Evolutionary conservation across 2,329 filamentous ascomycete genomes (phyloP).

Genomic region (Lasiodiplodia gonubiensis): DNA sequence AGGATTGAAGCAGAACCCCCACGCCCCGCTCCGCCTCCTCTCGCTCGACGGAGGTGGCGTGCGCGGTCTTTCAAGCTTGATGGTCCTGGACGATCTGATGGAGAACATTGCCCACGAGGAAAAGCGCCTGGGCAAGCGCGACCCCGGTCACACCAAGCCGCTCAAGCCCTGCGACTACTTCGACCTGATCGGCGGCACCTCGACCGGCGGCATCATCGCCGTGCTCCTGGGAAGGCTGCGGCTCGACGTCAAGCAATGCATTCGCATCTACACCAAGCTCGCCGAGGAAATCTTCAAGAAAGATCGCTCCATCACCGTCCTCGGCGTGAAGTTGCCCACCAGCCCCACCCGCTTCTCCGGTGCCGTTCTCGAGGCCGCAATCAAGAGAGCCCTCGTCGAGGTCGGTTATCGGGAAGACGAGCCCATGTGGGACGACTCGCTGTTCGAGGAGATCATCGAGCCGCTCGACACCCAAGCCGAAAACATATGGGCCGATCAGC

Average conservation of each 20-base stretch:
- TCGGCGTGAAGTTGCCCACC: conserved; percentile 45
- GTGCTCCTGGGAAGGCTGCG: conserved; percentile 47
- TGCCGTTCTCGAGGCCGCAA: conserved; percentile 43
- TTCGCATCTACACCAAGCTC: conserved; percentile 45
- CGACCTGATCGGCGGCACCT: conserved; percentile 49
- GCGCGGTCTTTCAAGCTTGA: conserved; percentile 45
- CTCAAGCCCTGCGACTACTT: conserved; percentile 49
- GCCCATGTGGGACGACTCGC: conserved; percentile 48
- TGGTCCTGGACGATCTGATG: conserved; percentile 49
- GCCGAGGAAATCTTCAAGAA: conserved; percentile 48
- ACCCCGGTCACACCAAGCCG: conserved; percentile 36
- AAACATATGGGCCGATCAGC: conserved; percentile 45
- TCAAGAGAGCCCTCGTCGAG: conserved; percentile 42
- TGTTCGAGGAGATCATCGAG: conserved; percentile 43
- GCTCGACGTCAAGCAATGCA: conserved; percentile 46
- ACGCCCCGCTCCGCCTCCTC: conserved; percentile 42
- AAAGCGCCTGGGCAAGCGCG: conserved; percentile 42
- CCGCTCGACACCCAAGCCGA: conserved; percentile 37
- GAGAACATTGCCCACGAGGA: conserved; percentile 46
- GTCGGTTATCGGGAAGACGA: conserved; percentile 44
- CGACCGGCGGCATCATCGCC: conserved; percentile 49
- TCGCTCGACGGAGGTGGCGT: conserved; percentile 49
- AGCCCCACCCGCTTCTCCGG: conserved; percentile 46
- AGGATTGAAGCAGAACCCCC: conserved; percentile 31
- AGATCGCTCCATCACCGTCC: conserved; percentile 43